Base-by-base conservation (phyloP, 108 stramenopile species). In the Nitzschia putrida region DNA sequence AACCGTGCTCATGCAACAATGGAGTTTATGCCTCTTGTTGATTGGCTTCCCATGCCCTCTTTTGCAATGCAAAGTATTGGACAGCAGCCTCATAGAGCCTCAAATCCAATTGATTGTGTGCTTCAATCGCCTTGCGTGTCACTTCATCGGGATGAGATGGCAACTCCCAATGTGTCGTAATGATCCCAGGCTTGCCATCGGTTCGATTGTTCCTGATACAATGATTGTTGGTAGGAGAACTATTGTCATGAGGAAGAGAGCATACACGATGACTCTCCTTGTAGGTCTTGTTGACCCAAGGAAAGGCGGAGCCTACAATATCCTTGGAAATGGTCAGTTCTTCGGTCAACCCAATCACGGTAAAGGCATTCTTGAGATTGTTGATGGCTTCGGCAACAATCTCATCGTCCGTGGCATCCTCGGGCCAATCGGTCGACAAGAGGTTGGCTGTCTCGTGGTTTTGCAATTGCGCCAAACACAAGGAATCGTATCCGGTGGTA, bases 291-390 rank as follows among this genome's bases (percentile, higher is more conserved):
- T 81, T 80, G 51, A 90, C 38, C 72, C 87, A 92, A 5, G 91
- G 91, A 75, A 92, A 90, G 18, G 81, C 69, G 40, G 53, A 47
- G 5, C 87, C 77, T 0, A 92, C 49, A 43, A 83, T 77, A 10
- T 76, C 57, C 10, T 65, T 66, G 38, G 83, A 84, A 11, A 71
- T 66, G 2, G 57, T 24, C 53, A 92, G 47, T 34, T 86, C 68
- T 63, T 88, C 86, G 20, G 88, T 92, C 25, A 92, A 26, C 11
- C 91, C 91, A 45, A 92, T 75, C 63, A 89, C 68, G 0, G 88
- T 88, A 52, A 92, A 83, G 37, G 71, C 67, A 42, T 71, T 54
- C 51, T 83, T 72, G 58, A 92, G 61, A 68, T 88, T 88, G 22
- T 78, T 45, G 38, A 90, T 76, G 16, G 91, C 91, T 65, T 90